Evolutionary conservation across 2,329 filamentous ascomycete genomes (phyloP).

Genomic region (Alternaria sp.): DNA sequence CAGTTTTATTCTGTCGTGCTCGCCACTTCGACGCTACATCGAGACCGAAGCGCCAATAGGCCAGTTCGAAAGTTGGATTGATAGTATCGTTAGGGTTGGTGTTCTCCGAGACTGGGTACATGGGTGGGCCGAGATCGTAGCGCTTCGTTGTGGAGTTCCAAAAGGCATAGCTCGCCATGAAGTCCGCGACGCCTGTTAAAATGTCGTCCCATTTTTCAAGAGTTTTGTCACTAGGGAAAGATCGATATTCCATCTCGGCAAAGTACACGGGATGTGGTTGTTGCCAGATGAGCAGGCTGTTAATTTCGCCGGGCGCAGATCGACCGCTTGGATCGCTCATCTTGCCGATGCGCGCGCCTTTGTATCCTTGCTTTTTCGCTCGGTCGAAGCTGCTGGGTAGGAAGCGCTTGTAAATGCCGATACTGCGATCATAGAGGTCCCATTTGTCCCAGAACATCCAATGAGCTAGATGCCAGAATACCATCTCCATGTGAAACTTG

Average conservation of each 20-base stretch:
- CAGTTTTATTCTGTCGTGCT: constrained; percentile 54
- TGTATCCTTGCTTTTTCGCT: constrained; percentile 51
- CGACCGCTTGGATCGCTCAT: constrained; percentile 66
- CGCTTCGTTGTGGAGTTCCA: constrained; percentile 61
- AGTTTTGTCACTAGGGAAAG: constrained; percentile 55
- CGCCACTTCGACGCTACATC: constrained; percentile 64
- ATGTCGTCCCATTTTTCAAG: constrained; percentile 64
- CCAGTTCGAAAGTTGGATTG: constrained; percentile 67
- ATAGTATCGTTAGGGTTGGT: constrained; percentile 65
- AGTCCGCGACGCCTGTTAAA: constrained; percentile 63
- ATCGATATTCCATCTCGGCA: constrained; percentile 64
- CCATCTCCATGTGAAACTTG: constrained; percentile 66
- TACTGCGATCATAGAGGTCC: constrained; percentile 56
- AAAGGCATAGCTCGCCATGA: constrained; percentile 67
- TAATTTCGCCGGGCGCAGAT: constrained; percentile 67
- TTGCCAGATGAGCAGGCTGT: constrained; percentile 69
- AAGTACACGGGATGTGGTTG: constrained; percentile 69
- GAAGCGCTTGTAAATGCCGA: constrained; percentile 61
- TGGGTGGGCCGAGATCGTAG: constrained; percentile 64
- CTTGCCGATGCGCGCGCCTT: constrained; percentile 61
- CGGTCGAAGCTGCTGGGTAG: constrained; percentile 50
- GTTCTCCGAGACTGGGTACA: constrained; percentile 65
- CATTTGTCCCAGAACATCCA: constrained; percentile 62
- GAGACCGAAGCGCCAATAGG: constrained; percentile 69
- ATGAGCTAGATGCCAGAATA: constrained; percentile 62